Evolutionary conservation across 306 rosid genomes (phyloP).

Genomic region (Begonia loranthoides): DNA sequence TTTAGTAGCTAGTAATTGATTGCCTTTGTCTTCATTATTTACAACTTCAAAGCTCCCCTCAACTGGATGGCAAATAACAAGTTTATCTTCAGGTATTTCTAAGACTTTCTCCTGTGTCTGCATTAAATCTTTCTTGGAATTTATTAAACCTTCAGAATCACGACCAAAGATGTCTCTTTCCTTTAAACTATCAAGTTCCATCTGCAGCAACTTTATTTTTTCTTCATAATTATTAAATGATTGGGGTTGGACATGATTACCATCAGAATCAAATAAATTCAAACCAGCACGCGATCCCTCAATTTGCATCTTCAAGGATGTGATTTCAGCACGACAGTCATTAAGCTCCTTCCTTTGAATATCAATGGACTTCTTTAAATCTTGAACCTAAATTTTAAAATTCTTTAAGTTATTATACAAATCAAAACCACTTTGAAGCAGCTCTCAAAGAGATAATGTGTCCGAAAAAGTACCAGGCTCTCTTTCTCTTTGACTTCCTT

Average conservation of each 20-base stretch:
- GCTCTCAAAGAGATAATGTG: constrained; percentile 8
- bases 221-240: constrained; percentile 59
- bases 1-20: constrained; percentile 26
- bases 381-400: constrained; percentile 42
- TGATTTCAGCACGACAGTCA: constrained; percentile 79
- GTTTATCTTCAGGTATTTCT: constrained; percentile 67
- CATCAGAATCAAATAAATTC: constrained; percentile 25
- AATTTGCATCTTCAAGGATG: constrained; percentile 73
- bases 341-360: constrained; percentile 61
- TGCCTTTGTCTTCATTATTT: constrained; percentile 22
- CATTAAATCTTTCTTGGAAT: constrained; percentile 25
- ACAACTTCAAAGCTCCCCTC: constrained; percentile 23
- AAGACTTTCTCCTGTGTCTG: constrained; percentile 49
- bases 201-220: constrained; percentile 56
- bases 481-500: constrained; percentile 81
- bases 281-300: constrained; percentile 48
- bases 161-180: constrained; percentile 24
- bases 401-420: too few relatives aligned
- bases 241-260: constrained; percentile 31
- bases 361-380: constrained; percentile 66
- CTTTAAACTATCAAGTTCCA: constrained; percentile 61
- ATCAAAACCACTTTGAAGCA: constrained; percentile 7
- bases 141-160: constrained; percentile 20
- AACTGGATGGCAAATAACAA: constrained; percentile 21
- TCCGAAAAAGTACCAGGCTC: constrained; percentile 39